Conservation (phyloP, 2,329 filamentous ascomycete genomes). For the Nothomitra cinnamomea region DNA sequence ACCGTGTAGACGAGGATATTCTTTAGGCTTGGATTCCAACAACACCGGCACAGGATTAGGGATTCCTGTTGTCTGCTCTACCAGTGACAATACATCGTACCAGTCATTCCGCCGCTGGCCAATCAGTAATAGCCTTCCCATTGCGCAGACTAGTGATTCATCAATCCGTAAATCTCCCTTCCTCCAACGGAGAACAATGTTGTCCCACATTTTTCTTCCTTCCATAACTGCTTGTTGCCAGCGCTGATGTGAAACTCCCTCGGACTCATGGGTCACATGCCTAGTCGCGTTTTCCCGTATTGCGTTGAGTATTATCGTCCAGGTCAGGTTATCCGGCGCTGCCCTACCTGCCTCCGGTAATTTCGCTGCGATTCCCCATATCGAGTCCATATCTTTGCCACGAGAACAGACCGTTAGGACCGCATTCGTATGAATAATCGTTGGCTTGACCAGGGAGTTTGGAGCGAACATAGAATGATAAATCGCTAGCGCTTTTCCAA, state of each 20-base stretch:
- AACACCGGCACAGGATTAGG: conserved; percentile 35
- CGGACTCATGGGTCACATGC: conserved; percentile 13
- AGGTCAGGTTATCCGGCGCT: conserved; percentile 55
- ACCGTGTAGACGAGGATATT: not conserved
- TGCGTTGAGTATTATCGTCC: conserved; percentile 67
- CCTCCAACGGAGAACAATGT: conserved; percentile 61
- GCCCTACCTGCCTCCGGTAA: conserved; percentile 46
- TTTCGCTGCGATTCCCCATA: conserved; percentile 61
- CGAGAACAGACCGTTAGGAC: conserved; percentile 67
- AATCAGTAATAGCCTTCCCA: conserved; percentile 61
- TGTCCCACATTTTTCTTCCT: conserved; percentile 62
- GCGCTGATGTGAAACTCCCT: conserved; percentile 17
- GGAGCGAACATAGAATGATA: conserved; percentile 58
- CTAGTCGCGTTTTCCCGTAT: conserved; percentile 34
- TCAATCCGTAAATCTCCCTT: conserved; percentile 55
- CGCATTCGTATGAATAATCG: conserved; percentile 74
- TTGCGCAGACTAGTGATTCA: conserved; percentile 60
- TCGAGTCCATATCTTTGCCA: conserved; percentile 56
- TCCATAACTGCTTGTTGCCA: conserved; percentile 38
- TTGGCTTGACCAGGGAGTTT: conserved; percentile 48
- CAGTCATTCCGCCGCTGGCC: conserved; percentile 43
- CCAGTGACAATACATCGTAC: conserved; percentile 53
- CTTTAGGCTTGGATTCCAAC: conserved; percentile 12
- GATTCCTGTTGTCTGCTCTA: conserved; percentile 71
- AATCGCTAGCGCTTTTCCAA: conserved; percentile 53